A percentile compares a stretch with the other conserved stretches of the same genome.
These are phyloP conservation scores for Septoria petroselini DNA, from an alignment of 2,329 filamentous ascomycete genomes.

Conservation along the genomic window DNA sequence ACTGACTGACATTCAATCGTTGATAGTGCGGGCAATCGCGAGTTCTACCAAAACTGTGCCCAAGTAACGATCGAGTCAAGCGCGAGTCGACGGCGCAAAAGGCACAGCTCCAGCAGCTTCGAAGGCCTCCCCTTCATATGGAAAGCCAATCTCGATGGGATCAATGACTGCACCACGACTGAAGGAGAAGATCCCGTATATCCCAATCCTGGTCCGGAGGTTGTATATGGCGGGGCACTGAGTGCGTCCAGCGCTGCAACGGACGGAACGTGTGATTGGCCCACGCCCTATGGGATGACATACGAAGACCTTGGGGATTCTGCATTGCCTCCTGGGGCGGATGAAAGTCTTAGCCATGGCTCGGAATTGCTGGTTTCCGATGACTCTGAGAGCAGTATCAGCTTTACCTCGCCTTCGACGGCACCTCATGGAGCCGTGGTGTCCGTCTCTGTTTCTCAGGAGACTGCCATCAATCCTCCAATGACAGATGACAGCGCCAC, in stretches of 20 bases:
- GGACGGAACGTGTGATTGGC: conserved; percentile 34
- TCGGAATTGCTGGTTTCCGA: background rate
- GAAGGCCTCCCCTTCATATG: conserved; percentile 43
- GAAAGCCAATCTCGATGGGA: conserved; percentile 43
- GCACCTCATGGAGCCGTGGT: background rate
- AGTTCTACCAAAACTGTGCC: conserved; percentile 63
- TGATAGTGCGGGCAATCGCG: conserved; percentile 60
- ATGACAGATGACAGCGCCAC: conserved; percentile 3
- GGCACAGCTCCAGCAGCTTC: conserved; percentile 29
- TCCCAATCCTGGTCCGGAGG: conserved; percentile 42
- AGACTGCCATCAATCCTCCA: background rate
- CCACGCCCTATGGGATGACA: conserved; percentile 31
- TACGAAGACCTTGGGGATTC: conserved; percentile 26
- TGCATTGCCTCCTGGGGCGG: background rate
- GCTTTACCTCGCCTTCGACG: background rate
- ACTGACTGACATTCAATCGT: too few species aligned
- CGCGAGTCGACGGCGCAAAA: conserved; percentile 16
- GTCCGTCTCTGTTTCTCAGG: background rate
- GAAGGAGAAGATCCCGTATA: conserved; percentile 43
- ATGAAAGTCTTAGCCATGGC: background rate
- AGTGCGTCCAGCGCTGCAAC: conserved; percentile 31
- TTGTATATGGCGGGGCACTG: conserved; percentile 40
- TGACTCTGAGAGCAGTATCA: background rate
- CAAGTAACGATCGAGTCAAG: conserved; percentile 49
- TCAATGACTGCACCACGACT: conserved; percentile 42